These are phyloP conservation scores for Stenogyne calaminthoides DNA, from an alignment of 305 asterid species.

Conservation along the genomic window DNA sequence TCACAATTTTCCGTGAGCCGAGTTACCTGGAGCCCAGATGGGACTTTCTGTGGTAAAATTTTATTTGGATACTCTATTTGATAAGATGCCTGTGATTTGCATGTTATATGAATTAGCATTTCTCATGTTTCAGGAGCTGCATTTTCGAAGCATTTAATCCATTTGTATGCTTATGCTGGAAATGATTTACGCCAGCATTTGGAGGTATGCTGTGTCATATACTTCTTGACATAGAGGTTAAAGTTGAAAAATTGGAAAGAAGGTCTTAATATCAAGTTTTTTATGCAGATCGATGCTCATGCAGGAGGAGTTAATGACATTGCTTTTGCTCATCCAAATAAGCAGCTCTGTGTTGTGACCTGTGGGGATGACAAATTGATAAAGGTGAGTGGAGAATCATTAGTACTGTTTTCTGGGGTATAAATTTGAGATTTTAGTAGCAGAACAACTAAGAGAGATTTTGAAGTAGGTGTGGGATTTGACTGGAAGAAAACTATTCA, in stretches of 20 bases:
- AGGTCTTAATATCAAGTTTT: conserved; percentile 19
- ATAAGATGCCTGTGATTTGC: conserved; percentile 17
- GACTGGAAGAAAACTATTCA: conserved; percentile 62
- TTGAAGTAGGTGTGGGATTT: conserved; percentile 81
- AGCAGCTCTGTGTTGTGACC: conserved; percentile 72
- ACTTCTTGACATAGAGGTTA: conserved; percentile 15
- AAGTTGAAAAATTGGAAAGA: conserved; percentile 13
- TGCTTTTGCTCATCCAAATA: conserved; percentile 84
- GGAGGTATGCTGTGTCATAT: conserved; percentile 50
- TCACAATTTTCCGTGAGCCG: conserved; percentile 72
- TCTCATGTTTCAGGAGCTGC: conserved; percentile 75
- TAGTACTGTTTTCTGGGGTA: neutral
- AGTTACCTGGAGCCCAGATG: conserved; percentile 91
- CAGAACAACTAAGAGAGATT: conserved; percentile 33
- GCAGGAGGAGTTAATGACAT: conserved; percentile 73
- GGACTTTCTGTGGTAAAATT: conserved; percentile 67
- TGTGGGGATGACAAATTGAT: conserved; percentile 88
- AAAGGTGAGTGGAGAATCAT: conserved; percentile 50
- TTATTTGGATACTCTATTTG: conserved; percentile 18
- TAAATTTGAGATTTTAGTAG: conserved; percentile 13
- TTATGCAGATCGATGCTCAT: conserved; percentile 80
- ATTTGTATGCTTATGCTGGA: conserved; percentile 64
- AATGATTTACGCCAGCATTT: conserved; percentile 70
- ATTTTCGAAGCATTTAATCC: conserved; percentile 75
- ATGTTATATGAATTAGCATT: conserved; percentile 21